phyloP scores from a whole-genome alignment of 768 basidiomycete species.

The Amanita phalloides region DNA sequence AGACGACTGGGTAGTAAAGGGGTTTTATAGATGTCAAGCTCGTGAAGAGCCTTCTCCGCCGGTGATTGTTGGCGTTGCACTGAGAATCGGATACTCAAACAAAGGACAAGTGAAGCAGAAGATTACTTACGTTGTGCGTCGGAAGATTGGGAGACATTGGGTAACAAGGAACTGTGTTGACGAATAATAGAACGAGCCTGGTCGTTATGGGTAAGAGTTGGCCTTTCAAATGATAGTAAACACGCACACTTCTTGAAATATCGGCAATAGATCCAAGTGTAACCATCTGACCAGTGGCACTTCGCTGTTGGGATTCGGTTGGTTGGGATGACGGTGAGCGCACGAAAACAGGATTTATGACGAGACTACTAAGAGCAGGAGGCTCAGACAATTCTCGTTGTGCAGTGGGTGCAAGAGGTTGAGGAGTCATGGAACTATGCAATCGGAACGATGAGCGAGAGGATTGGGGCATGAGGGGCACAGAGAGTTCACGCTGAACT shows the following conservation, averaged over 20 bases:
- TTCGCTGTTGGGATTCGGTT: slow-evolving; percentile 14
- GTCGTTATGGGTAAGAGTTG: neutral
- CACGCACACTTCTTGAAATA: slow-evolving; percentile 43
- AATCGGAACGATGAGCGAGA: slow-evolving; percentile 46
- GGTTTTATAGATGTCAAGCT: slow-evolving; percentile 71
- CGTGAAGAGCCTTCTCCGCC: slow-evolving; percentile 59
- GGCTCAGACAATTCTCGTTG: slow-evolving; percentile 53
- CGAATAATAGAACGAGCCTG: slow-evolving; percentile 36
- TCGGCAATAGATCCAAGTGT: slow-evolving; percentile 54
- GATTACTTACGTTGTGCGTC: slow-evolving; percentile 9
- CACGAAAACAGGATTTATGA: slow-evolving; percentile 60
- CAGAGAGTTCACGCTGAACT: slow-evolving; percentile 29
- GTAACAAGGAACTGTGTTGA: slow-evolving; percentile 42
- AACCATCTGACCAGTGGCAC: slow-evolving; percentile 23
- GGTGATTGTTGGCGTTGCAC: slow-evolving; percentile 26
- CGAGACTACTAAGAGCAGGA: slow-evolving; percentile 50
- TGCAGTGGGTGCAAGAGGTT: slow-evolving; percentile 27
- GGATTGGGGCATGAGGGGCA: slow-evolving; percentile 30
- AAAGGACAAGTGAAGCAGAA: neutral
- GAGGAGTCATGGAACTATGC: slow-evolving; percentile 64
- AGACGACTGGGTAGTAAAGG: slow-evolving; percentile 61
- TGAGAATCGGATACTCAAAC: slow-evolving; percentile 1
- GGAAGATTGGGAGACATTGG: slow-evolving; percentile 26
- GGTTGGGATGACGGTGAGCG: slow-evolving; percentile 37
- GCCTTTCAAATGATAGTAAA: slow-evolving; percentile 1